These are phyloP conservation scores for Alternaria sp. DNA, from an alignment of 2,329 filamentous ascomycete species.

Conservation along the genomic window DNA sequence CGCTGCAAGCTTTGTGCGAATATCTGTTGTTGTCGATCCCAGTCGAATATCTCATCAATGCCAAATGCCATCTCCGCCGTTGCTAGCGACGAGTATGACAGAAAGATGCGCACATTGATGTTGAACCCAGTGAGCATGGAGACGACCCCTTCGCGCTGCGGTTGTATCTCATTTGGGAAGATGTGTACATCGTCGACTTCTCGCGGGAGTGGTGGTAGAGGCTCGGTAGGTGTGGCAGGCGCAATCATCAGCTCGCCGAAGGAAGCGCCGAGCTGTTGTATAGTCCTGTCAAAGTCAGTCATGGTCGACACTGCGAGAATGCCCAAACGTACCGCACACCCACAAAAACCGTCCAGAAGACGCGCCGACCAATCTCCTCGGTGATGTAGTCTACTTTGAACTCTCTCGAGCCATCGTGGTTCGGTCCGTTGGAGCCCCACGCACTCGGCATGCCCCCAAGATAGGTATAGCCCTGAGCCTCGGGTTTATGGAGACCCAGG, in stretches of 20 bases:
- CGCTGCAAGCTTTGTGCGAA: conserved; percentile 73
- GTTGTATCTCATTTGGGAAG: conserved; percentile 70
- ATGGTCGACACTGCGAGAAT: not conserved
- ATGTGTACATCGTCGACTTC: conserved; percentile 88
- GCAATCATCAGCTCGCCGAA: conserved; percentile 76
- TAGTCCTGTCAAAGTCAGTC: conserved; percentile 60
- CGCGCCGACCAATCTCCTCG: conserved; percentile 61
- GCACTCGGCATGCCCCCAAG: conserved; percentile 43
- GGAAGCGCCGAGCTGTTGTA: conserved; percentile 76
- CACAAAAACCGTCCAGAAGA: conserved; percentile 85
- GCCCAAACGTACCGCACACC: conserved; percentile 64
- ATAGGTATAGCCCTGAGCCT: conserved; percentile 52
- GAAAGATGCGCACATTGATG: conserved; percentile 76
- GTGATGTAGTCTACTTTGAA: conserved; percentile 53
- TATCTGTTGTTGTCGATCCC: conserved; percentile 76
- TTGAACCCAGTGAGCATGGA: conserved; percentile 82
- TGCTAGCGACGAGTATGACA: conserved; percentile 77
- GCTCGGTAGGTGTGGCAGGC: conserved; percentile 75
- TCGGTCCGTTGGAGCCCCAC: conserved; percentile 45
- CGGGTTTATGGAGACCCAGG: conserved; percentile 67
- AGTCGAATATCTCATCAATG: conserved; percentile 75
- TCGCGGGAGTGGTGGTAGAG: conserved; percentile 78
- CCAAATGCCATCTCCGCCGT: conserved; percentile 85
- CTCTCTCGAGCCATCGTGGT: conserved; percentile 46
- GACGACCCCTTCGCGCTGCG: conserved; percentile 70